Evolutionary conservation across 371 early-diverging fungal species (phyloP).

Genomic region (Chytridium lagenaria): DNA sequence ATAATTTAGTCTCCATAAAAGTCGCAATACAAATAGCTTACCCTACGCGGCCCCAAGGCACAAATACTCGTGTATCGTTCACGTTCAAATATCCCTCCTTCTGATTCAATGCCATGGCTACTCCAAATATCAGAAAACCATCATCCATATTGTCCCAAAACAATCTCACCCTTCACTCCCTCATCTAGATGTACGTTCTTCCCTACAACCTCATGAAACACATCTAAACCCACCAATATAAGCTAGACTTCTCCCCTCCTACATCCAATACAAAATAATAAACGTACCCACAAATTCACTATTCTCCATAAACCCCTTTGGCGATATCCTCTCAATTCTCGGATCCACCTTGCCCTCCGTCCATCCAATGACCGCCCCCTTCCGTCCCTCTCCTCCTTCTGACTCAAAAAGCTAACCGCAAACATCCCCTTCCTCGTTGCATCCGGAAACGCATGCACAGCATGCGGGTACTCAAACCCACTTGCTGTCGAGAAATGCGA

Average conservation of each 20-base stretch:
- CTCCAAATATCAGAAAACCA: background rate
- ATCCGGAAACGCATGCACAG: background rate
- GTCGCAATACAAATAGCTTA: background rate
- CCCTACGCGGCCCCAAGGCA: conserved; percentile 71
- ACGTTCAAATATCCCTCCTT: conserved; percentile 63
- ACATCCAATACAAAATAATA: background rate
- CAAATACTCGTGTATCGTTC: conserved; percentile 67
- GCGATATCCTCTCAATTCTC: background rate
- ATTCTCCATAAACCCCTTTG: background rate
- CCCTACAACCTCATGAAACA: conserved; percentile 38
- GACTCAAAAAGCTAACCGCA: background rate
- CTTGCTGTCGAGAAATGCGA: background rate
- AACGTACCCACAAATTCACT: background rate
- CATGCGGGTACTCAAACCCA: background rate
- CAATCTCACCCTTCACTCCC: conserved; percentile 13
- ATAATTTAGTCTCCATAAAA: conserved; percentile 7
- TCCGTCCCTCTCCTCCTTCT: background rate
- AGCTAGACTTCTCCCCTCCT: background rate
- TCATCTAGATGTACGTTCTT: conserved; percentile 49
- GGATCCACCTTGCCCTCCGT: background rate
- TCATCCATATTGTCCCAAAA: background rate
- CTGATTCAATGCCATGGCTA: conserved; percentile 55
- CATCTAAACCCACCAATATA: too few relatives aligned
- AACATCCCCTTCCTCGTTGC: background rate
- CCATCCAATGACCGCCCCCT: conserved; percentile 2